Percentiles rank a stretch among this genome's conserved stretches.
These are phyloP conservation scores for Phaeotremella fagi DNA, from an alignment of 768 basidiomycete species.

Conservation along the genomic window DNA sequence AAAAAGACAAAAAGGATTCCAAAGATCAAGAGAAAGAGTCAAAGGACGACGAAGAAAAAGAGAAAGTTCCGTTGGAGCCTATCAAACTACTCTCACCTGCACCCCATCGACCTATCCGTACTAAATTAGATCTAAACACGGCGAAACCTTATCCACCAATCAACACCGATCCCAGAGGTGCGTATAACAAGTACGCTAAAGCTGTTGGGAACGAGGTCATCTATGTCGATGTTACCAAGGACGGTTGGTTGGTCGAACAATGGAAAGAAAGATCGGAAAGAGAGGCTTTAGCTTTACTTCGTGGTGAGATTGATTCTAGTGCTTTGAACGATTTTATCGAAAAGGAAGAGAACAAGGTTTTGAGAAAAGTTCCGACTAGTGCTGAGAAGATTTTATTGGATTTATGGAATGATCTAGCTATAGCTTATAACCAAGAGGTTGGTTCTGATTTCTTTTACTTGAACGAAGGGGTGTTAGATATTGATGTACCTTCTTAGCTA, in stretches of 20 bases:
- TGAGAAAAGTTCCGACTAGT: conserved; percentile 19
- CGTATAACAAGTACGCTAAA: conserved; percentile 37
- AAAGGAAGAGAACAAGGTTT: conserved; percentile 2
- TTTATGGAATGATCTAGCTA: conserved; percentile 37
- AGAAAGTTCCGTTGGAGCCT: conserved; percentile 11
- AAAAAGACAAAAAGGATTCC: not conserved
- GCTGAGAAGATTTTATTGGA: conserved; percentile 28
- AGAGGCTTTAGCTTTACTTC: conserved; percentile 33
- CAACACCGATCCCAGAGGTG: conserved; percentile 36
- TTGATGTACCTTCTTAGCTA: conserved; percentile 14
- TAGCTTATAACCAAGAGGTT: conserved; percentile 28
- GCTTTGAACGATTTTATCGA: conserved; percentile 8
- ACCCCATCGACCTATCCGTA: conserved; percentile 21
- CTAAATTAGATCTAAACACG: conserved; percentile 24
- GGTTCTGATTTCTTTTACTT: conserved; percentile 8
- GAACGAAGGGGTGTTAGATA: too few species aligned
- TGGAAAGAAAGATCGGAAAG: conserved; percentile 32
- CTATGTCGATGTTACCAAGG: conserved; percentile 39
- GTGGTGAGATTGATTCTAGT: conserved; percentile 24
- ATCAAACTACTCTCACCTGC: conserved; percentile 23
- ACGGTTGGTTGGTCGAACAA: conserved; percentile 40
- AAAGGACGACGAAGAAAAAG: not conserved
- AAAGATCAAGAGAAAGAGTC: conserved; percentile 5
- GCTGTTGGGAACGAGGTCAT: conserved; percentile 22
- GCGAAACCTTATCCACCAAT: conserved; percentile 31